These are phyloP conservation scores for Coemansia erecta DNA, from an alignment of 192 early-diverging fungal species.

Conservation along the genomic window DNA sequence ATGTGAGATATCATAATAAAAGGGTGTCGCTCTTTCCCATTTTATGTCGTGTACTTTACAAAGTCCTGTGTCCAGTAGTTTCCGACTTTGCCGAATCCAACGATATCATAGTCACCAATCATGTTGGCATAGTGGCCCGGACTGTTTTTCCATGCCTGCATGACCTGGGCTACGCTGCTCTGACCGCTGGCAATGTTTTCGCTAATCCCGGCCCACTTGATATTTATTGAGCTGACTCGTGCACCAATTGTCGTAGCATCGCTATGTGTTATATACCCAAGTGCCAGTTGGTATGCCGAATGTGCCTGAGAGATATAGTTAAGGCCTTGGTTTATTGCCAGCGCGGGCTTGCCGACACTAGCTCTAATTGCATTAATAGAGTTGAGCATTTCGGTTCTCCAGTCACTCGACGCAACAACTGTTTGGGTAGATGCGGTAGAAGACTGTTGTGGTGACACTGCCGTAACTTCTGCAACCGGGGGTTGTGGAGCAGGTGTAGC, in stretches of 20 bases:
- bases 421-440: too few relatives aligned
- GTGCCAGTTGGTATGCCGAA: neutral
- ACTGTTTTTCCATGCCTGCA: conserved; percentile 1
- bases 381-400: neutral
- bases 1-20: too few relatives aligned
- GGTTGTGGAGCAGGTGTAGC: too few relatives aligned
- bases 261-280: neutral
- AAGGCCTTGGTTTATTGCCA: neutral
- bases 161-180: neutral
- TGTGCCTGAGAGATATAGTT: neutral
- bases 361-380: neutral
- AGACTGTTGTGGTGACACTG: too few relatives aligned
- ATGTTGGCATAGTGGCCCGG: neutral
- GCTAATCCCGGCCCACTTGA: neutral
- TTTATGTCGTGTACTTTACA: neutral
- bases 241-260: neutral
- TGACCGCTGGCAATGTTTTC: neutral
- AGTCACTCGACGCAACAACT: neutral
- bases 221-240: neutral
- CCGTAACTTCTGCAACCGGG: too few relatives aligned
- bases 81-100: neutral
- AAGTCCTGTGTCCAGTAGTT: conserved; percentile 7
- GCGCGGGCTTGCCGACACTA: neutral
- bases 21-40: too few relatives aligned
- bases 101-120: conserved; percentile 2